A percentile compares a stretch with the other conserved stretches of the same genome.
Evolutionary conservation across 768 basidiomycete genomes (phyloP).

Genomic region (Sarcomyxa edulis): DNA sequence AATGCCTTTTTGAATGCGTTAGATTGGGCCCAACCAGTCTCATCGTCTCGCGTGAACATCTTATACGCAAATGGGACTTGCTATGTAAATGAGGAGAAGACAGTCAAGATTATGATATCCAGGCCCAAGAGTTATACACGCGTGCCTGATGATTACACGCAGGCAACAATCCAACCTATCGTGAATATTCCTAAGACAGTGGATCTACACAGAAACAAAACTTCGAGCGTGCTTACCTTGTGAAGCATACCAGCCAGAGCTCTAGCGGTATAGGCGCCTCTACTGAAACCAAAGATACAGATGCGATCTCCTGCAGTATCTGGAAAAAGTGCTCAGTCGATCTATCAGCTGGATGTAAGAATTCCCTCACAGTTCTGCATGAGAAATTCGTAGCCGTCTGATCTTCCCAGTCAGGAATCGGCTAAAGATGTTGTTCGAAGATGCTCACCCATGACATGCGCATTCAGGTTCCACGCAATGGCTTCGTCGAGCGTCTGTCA

Average conservation of each 20-base stretch:
- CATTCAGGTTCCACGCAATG: constrained; percentile 43
- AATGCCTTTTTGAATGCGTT: constrained; percentile 54
- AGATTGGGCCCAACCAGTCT: constrained; percentile 41
- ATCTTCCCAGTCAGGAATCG: no score
- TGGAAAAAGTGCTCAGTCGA: constrained; percentile 11
- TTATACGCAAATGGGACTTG: constrained; percentile 62
- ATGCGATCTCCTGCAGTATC: constrained; percentile 52
- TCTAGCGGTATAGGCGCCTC: constrained; percentile 61
- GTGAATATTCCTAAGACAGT: neutral
- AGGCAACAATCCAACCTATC: constrained; percentile 35
- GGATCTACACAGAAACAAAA: neutral
- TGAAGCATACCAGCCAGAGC: constrained; percentile 48
- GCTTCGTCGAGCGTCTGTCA: constrained; percentile 34
- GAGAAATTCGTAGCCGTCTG: constrained; percentile 48
- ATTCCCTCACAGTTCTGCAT: constrained; percentile 57
- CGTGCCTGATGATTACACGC: constrained; percentile 42
- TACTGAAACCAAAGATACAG: constrained; percentile 64
- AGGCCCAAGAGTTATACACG: no score
- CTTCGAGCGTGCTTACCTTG: constrained; percentile 29
- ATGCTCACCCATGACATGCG: constrained; percentile 38
- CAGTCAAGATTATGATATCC: no score
- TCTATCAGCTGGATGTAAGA: neutral
- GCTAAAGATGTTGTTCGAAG: no score
- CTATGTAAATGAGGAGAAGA: no score
- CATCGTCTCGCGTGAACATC: constrained; percentile 52